These are phyloP conservation scores for Kregervanrija delftensis DNA, from an alignment of 805 yeast species.

Conservation along the genomic window DNA sequence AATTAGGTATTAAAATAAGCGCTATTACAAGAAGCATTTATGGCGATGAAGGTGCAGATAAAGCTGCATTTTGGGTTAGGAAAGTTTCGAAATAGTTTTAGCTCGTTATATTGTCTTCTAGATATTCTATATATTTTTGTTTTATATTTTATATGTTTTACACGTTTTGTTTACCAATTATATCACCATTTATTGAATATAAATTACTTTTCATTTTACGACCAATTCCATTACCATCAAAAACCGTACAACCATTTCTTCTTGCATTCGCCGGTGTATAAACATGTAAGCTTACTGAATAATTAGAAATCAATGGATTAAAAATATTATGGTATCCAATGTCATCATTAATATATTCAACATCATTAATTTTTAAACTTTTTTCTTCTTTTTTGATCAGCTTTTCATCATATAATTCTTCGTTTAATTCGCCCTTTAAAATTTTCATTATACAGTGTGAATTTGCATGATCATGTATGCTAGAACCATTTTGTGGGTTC, in stretches of 20 bases:
- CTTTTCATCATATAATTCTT: conserved; percentile 42
- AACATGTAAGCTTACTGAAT: conserved; percentile 58
- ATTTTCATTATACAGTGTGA: conserved; percentile 75
- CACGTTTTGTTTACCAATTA: no score
- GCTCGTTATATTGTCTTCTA: no score
- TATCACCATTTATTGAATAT: no score
- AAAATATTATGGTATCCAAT: conserved; percentile 61
- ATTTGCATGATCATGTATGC: conserved; percentile 68
- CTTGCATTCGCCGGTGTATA: conserved; percentile 76
- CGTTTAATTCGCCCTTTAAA: conserved; percentile 51
- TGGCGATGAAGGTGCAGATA: conserved; percentile 27
- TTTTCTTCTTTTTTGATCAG: conserved; percentile 10
- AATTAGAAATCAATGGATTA: conserved; percentile 36
- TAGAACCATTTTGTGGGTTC: conserved; percentile 59
- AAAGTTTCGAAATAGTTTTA: conserved; percentile 28
- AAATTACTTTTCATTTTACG: no score
- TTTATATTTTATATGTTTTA: no score
- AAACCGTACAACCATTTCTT: conserved; percentile 40
- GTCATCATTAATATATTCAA: conserved; percentile 58
- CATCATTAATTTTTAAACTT: conserved; percentile 33
- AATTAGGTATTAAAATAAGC: conserved; percentile 24
- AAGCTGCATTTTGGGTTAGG: conserved; percentile 52
- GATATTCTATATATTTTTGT: no score
- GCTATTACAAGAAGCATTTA: conserved; percentile 21
- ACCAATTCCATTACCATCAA: conserved; percentile 35